Evolutionary conservation across 192 early-diverging fungal species (phyloP).

Genomic region (Mortierella hygrophila): DNA sequence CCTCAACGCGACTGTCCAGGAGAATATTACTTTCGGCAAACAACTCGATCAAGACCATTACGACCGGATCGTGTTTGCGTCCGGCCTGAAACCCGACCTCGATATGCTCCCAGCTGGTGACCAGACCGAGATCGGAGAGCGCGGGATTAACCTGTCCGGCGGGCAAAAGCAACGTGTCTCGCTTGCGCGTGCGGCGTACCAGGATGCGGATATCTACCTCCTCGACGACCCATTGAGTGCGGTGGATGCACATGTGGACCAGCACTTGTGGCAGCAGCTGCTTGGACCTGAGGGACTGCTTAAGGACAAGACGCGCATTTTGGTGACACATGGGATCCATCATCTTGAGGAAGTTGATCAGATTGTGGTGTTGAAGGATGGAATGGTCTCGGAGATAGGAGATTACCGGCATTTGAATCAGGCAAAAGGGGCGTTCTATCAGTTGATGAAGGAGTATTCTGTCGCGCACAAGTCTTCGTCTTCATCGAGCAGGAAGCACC

Average conservation of each 20-base stretch:
- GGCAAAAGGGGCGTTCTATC: conserved; percentile 65
- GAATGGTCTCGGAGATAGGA: conserved; percentile 76
- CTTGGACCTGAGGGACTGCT: conserved; percentile 88
- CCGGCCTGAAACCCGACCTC: conserved; percentile 86
- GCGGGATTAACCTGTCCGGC: conserved; percentile 91
- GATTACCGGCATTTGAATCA: conserved; percentile 73
- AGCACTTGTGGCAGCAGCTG: conserved; percentile 88
- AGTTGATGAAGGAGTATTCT: conserved; percentile 81
- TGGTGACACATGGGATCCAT: conserved; percentile 86
- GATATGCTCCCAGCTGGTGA: conserved; percentile 89
- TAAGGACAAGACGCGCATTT: conserved; percentile 81
- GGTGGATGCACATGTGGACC: conserved; percentile 74
- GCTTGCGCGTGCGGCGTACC: conserved; percentile 84
- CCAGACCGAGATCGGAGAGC: conserved; percentile 91
- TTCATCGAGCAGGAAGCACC: neutral
- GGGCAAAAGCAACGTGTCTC: conserved; percentile 87
- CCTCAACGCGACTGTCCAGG: conserved; percentile 89
- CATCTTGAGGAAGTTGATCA: conserved; percentile 75
- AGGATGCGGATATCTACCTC: conserved; percentile 74
- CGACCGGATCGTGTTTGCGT: conserved; percentile 77
- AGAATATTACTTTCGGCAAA: conserved; percentile 93
- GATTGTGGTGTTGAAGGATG: conserved; percentile 80
- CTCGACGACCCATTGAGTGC: conserved; percentile 70
- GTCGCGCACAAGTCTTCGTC: neutral
- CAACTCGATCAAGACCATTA: conserved; percentile 80